Percentiles rank a stretch among this genome's conserved stretches.
phyloP scores from a whole-genome alignment of 169 alveolate genomes.

The Blepharisma undulans region DNA sequence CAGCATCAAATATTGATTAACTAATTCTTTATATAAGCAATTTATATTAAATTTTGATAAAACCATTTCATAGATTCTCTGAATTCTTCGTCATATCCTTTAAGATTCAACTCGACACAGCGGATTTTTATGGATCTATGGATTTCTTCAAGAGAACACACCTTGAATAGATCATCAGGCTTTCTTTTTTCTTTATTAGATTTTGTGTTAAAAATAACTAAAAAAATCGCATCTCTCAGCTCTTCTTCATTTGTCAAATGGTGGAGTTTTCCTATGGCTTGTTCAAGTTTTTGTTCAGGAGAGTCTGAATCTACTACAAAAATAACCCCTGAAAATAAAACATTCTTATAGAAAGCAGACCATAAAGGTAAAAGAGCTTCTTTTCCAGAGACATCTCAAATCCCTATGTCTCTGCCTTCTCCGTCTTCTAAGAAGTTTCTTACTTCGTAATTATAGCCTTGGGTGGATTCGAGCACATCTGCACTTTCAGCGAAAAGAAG shows the following conservation, averaged over 20 bases:
- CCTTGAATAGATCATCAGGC: not conserved
- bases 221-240: conserved; percentile 30
- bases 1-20: conserved; percentile 3
- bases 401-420: not conserved
- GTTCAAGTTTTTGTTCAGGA: not conserved
- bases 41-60: not conserved
- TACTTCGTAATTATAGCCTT: conserved; percentile 22
- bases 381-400: conserved; percentile 39
- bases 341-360: conserved; percentile 24
- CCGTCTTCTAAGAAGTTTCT: not conserved
- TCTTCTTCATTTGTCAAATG: conserved; percentile 35
- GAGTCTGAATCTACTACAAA: conserved; percentile 34
- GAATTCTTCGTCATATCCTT: not conserved
- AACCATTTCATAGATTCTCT: conserved; percentile 2
- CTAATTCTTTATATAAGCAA: not conserved
- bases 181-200: not conserved
- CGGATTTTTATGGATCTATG: not conserved
- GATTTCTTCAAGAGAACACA: not conserved
- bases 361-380: conserved; percentile 29
- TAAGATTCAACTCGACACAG: not conserved
- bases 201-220: conserved; percentile 28
- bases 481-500: not conserved
- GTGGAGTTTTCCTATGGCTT: conserved; percentile 28
- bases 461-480: conserved; percentile 5
- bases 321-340: conserved; percentile 29